Evolutionary conservation across 208 protist genomes (phyloP), one percentile per base, ranked within the genome.

Genomic region (Acanthamoeba royreba): DNA sequence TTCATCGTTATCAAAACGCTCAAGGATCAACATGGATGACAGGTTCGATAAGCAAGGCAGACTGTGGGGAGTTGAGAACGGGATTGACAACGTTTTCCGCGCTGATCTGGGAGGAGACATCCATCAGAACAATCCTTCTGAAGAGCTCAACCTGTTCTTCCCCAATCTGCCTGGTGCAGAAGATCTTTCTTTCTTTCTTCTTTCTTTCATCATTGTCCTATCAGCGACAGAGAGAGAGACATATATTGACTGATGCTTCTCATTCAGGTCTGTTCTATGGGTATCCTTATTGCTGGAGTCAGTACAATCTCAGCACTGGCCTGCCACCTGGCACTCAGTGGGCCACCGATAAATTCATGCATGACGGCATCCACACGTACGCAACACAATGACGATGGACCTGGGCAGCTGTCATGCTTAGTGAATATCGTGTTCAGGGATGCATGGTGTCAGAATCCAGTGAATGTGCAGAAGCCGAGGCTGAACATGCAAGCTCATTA

Each of bases 241-340:
- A 33, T 22, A 43, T n/a, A n/a, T n/a, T 33, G 33, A 69, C 1
- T 69, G 58, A 0, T 31, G n/a, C 11, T 66, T 31, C 5, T 4
- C 3, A 11, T 25, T 33, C 47, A 89, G 81, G 83, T 31, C 83
- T 49, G 28, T 92, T 92, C 61, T 92, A 81, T 46, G 87, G 87
- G 3, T 92, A 92, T 31, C 87, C 87, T 28, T 92, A 92, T 40
- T 92, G 87, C 63, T 92, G 87, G 87, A 92, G 87, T 42, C 61
- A 92, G 63, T 72, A 61, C 53, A 92, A 92, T 35, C 43, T 92
- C 43, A 63, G 35, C 66, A 92, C 55, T 11, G 87, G 63, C 43
- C 47, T 28, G 53, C 53, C 61, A 35, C 40, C 45, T 22, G 87
- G 87, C 63, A 92, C 87, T 28, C 87, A 92, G 35, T 92, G 87